These are phyloP conservation scores for Nigrospora oryzae DNA, from an alignment of 2,329 filamentous ascomycete genomes.

Conservation along the genomic window DNA sequence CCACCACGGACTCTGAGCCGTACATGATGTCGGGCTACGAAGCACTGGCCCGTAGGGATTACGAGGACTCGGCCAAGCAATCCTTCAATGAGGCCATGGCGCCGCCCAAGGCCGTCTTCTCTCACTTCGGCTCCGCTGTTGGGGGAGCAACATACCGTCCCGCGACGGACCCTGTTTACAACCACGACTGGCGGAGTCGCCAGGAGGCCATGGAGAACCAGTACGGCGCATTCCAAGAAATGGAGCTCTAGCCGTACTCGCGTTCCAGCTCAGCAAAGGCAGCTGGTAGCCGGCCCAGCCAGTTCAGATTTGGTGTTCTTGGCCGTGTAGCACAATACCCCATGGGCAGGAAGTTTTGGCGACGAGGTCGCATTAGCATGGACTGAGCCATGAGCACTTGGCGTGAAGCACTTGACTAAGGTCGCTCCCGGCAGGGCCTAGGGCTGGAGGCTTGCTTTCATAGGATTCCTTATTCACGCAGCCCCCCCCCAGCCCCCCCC, in stretches of 20 bases:
- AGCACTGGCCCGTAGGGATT: constrained; percentile 55
- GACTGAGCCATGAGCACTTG: no score
- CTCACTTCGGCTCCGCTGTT: constrained; percentile 31
- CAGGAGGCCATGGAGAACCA: constrained; percentile 58
- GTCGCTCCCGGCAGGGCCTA: no score
- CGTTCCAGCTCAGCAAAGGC: no score
- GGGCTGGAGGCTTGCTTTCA: no score
- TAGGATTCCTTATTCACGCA: no score
- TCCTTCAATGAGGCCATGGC: constrained; percentile 20
- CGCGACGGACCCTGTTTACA: constrained; percentile 65
- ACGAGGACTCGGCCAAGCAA: constrained; percentile 39
- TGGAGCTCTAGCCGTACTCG: constrained; percentile 13
- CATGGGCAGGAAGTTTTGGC: no score
- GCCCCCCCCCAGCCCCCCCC: no score
- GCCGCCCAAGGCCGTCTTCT: constrained; percentile 31
- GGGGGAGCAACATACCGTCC: constrained; percentile 36
- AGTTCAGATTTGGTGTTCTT: no score
- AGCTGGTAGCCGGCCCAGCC: no score
- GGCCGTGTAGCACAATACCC: no score
- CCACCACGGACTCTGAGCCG: constrained; percentile 54
- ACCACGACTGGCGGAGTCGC: constrained; percentile 31
- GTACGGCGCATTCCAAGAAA: constrained; percentile 51
- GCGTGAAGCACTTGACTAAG: no score
- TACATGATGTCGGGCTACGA: constrained; percentile 84
- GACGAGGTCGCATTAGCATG: no score